Evolutionary conservation across 1,139 yeast genomes (phyloP).

Genomic region (Protomyces inundatus): DNA sequence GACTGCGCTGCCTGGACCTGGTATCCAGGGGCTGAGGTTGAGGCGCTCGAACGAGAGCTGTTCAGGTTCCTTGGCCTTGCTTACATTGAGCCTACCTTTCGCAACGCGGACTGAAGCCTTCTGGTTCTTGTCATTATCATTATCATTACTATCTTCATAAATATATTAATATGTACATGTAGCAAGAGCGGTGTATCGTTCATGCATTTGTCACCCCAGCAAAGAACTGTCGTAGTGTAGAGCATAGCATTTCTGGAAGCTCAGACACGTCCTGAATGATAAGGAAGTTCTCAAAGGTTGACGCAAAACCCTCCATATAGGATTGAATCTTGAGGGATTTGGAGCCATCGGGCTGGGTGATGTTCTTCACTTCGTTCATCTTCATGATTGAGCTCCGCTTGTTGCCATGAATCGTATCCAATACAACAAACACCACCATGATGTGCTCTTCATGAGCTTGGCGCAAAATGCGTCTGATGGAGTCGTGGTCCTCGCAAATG

Average conservation of each 20-base stretch:
- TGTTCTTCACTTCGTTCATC: slow-evolving; percentile 86
- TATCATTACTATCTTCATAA: neutral
- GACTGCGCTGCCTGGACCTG: slow-evolving; percentile 10
- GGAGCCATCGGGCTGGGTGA: slow-evolving; percentile 63
- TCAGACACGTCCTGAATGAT: slow-evolving; percentile 85
- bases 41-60: slow-evolving; percentile 29
- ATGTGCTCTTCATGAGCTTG: slow-evolving; percentile 86
- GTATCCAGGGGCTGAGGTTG: slow-evolving; percentile 26
- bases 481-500: slow-evolving; percentile 89
- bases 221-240: slow-evolving; percentile 87
- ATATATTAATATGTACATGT: neutral
- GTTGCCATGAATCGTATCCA: slow-evolving; percentile 78
- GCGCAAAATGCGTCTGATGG: slow-evolving; percentile 75
- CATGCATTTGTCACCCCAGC: slow-evolving; percentile 51
- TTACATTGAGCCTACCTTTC: slow-evolving; percentile 29
- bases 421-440: slow-evolving; percentile 90
- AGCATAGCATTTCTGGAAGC: slow-evolving; percentile 84
- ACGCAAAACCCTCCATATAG: slow-evolving; percentile 72
- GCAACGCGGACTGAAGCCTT: slow-evolving; percentile 25
- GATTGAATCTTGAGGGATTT: slow-evolving; percentile 70
- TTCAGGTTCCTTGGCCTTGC: slow-evolving; percentile 28
- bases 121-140: neutral
- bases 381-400: slow-evolving; percentile 72
- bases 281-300: slow-evolving; percentile 90
- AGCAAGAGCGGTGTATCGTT: neutral